Conservation (phyloP, 2,329 filamentous ascomycete genomes). For the Penicillium sp. region DNA sequence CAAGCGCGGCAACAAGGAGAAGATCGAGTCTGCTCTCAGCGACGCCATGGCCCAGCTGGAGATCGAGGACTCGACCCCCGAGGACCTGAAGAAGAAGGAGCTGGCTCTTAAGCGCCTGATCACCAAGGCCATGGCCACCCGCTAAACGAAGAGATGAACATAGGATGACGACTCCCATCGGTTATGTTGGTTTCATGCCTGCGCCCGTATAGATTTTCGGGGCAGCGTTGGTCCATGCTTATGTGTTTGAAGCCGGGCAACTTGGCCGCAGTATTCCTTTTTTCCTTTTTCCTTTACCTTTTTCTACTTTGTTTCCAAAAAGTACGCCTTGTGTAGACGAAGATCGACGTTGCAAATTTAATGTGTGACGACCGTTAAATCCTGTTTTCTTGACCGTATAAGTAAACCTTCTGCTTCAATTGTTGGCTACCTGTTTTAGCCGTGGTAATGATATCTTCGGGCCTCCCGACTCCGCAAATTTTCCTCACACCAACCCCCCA, state of each 20-base stretch:
- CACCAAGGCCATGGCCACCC: slow-evolving; percentile 95
- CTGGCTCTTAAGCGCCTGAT: slow-evolving; percentile 94
- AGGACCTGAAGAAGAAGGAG: slow-evolving; percentile 99
- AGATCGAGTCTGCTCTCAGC: slow-evolving; percentile 95
- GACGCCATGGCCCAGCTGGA: slow-evolving; percentile 98
- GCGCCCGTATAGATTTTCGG: slow-evolving; percentile 21
- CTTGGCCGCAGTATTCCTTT: slow-evolving; percentile 25
- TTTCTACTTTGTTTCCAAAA: slow-evolving; percentile 25
- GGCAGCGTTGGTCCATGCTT: slow-evolving; percentile 25
- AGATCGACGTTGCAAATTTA: slow-evolving; percentile 31
- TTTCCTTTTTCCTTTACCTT: slow-evolving; percentile 4
- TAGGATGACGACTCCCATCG: slow-evolving; percentile 22
- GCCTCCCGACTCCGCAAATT: neutral
- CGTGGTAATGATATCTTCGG: neutral
- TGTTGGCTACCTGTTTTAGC: neutral
- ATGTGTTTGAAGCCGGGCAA: slow-evolving; percentile 28
- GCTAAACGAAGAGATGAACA: slow-evolving; percentile 56
- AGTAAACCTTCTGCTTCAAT: neutral
- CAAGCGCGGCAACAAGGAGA: slow-evolving; percentile 99
- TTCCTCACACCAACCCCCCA: neutral
- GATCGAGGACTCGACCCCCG: slow-evolving; percentile 84
- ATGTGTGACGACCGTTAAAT: slow-evolving; percentile 29
- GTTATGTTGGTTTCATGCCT: slow-evolving; percentile 12
- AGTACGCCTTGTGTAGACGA: slow-evolving; percentile 34
- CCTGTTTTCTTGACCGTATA: neutral